phyloP scores from a whole-genome alignment of 1,284 basidiomycete species.

The Ganoderma lingzhi region DNA sequence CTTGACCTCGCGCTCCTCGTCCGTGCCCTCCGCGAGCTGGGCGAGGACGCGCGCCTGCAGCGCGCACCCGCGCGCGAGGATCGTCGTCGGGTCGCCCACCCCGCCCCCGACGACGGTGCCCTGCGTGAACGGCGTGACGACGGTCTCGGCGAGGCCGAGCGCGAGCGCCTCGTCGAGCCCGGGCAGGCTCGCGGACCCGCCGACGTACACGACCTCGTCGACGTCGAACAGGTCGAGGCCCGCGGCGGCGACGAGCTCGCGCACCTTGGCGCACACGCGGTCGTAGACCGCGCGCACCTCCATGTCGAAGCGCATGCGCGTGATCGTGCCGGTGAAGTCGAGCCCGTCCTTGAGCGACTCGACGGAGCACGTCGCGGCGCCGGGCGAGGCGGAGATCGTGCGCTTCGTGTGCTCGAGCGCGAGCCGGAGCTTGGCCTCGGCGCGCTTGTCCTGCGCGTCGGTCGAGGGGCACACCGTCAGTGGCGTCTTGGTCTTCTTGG shows the following conservation, averaged over 20 bases:
- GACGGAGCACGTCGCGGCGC: constrained; percentile 90
- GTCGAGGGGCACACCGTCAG: constrained; percentile 70
- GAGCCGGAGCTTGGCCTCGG: constrained; percentile 92
- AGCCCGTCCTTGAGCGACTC: constrained; percentile 95
- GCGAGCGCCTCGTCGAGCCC: constrained; percentile 83
- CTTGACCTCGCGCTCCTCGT: constrained; percentile 60
- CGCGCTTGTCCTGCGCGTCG: constrained; percentile 78
- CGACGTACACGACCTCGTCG: constrained; percentile 93
- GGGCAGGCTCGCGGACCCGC: constrained; percentile 87
- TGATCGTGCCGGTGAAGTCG: constrained; percentile 94
- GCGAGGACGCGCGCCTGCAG: constrained; percentile 83
- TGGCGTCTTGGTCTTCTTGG: constrained; percentile 92
- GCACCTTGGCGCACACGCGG: constrained; percentile 70
- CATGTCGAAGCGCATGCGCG: constrained; percentile 94
- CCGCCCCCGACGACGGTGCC: constrained; percentile 77
- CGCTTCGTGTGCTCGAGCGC: constrained; percentile 97
- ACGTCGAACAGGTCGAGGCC: constrained; percentile 82
- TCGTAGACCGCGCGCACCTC: constrained; percentile 81
- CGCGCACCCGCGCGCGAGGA: constrained; percentile 90
- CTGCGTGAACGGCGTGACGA: constrained; percentile 68
- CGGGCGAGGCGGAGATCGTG: constrained; percentile 88
- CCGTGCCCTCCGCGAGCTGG: constrained; percentile 50
- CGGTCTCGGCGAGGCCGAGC: constrained; percentile 74
- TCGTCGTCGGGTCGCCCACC: constrained; percentile 85
- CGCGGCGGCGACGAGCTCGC: constrained; percentile 67